These are phyloP conservation scores for Exophiala oligosperma DNA, from an alignment of 2,329 filamentous ascomycete genomes.

Conservation along the genomic window DNA sequence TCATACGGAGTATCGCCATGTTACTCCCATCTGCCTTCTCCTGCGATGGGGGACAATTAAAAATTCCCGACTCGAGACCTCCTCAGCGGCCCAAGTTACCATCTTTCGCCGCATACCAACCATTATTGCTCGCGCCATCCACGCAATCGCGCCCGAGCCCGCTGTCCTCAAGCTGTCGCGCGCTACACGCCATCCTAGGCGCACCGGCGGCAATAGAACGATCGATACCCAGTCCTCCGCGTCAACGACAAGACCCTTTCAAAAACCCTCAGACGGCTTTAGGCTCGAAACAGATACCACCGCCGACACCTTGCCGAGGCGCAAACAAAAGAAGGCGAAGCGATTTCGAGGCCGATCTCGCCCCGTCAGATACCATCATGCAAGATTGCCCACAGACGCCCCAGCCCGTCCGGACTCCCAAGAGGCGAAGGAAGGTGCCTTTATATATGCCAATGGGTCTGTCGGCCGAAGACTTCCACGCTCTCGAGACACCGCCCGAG, in stretches of 20 bases:
- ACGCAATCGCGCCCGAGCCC: conserved; percentile 43
- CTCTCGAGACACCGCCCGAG: conserved; percentile 33
- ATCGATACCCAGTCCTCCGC: conserved; percentile 32
- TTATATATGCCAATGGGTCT: conserved; percentile 47
- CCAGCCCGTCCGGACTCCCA: conserved; percentile 39
- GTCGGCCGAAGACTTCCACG: conserved; percentile 44
- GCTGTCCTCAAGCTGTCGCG: conserved; percentile 31
- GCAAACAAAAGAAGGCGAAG: conserved; percentile 43
- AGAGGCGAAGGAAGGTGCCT: conserved; percentile 44
- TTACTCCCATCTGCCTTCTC: conserved; percentile 48
- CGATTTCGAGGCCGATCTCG: conserved; percentile 31
- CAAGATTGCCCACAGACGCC: conserved; percentile 20
- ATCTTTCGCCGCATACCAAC: conserved; percentile 40
- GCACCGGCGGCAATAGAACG: conserved; percentile 31
- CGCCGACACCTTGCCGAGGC: conserved; percentile 32
- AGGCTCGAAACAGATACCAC: conserved; percentile 24
- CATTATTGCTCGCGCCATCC: conserved; percentile 28
- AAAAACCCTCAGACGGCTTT: conserved; percentile 12
- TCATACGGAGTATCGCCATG: conserved; percentile 29
- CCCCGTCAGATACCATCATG: conserved; percentile 16
- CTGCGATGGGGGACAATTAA: conserved; percentile 39
- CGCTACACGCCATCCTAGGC: conserved; percentile 29
- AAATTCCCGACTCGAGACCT: conserved; percentile 5
- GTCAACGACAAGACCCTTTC: conserved; percentile 32
- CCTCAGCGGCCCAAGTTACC: conserved; percentile 23